These are phyloP conservation scores for Boletus pseudopeckii DNA, from an alignment of 768 basidiomycete species.

Conservation along the genomic window DNA sequence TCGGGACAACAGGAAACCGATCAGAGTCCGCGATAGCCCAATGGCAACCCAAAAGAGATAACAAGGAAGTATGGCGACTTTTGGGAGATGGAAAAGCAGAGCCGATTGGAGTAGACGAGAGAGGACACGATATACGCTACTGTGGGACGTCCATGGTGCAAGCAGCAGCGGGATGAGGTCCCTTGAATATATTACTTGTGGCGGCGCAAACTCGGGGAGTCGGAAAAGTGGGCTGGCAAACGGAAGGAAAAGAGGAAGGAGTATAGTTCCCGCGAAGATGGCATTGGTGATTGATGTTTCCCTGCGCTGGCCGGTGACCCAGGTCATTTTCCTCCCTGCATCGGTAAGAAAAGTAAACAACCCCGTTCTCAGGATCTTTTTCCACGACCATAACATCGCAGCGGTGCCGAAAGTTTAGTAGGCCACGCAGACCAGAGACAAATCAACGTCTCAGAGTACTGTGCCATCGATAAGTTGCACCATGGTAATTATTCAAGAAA, in stretches of 20 bases:
- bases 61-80: slow-evolving; percentile 4
- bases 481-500: too few species aligned
- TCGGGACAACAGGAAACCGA: slow-evolving; percentile 23
- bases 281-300: slow-evolving; percentile 3
- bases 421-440: too few species aligned
- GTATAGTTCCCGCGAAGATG: slow-evolving; percentile 6
- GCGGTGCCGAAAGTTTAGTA: too few species aligned
- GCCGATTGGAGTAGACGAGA: slow-evolving; percentile 21
- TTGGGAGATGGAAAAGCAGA: slow-evolving; percentile 14
- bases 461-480: too few species aligned
- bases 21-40: slow-evolving; percentile 14
- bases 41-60: slow-evolving; percentile 25
- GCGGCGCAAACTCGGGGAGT: slow-evolving; percentile 35
- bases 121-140: slow-evolving; percentile 15
- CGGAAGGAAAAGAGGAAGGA: slow-evolving; percentile 13
- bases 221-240: slow-evolving; percentile 7
- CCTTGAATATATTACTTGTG: slow-evolving; percentile 35
- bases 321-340: slow-evolving; percentile 2
- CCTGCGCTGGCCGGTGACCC: neutral
- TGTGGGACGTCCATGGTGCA: slow-evolving; percentile 37
- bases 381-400: too few species aligned
- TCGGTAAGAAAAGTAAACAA: neutral
- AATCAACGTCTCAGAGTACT: too few species aligned
- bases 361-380: too few species aligned
- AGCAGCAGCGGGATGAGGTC: slow-evolving; percentile 33